Evolutionary conservation across 2,329 filamentous ascomycete genomes (phyloP), one percentile per base, ranked within the genome.

Genomic region (Blastomyces silverae): DNA sequence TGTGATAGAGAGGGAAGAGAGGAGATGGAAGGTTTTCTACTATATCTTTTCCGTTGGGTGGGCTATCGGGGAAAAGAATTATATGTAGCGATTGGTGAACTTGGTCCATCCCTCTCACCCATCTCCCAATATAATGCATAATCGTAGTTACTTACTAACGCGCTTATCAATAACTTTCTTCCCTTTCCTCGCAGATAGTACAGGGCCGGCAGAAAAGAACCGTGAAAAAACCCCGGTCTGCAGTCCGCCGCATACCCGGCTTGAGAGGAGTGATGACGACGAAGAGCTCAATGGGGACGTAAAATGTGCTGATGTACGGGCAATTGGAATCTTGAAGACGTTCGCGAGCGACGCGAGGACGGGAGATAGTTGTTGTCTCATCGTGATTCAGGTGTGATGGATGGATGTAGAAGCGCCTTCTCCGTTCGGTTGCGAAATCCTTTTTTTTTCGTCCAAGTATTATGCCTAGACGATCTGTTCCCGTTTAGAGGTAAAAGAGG

Each of bases 331-430:
- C 59, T 73, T 75, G 71, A 81, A 80, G 50, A 76, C 78, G 59
- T 75, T 78, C 67, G 79, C 78, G 64, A 82, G 73, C 3, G 77
- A 79, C 66, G 76, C 73, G 68, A 80, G 77, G 5, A 77, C 6
- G 77, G 77, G 56, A 17, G 68, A 69, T 74, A 79, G 68, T 74
- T 71, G 65, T 63, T 66, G 67, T 52, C 61, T 66, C 67, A 69
- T 69, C 6, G 39, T 34, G 22, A 11, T 60, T 48, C 39, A 11
- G 25, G 13, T 60, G 28, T 60, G 37, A 39, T 46, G 37, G 37
- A 39, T 46, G 37, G n/a, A n/a, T 37, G 34, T 15, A 20, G n/a
- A 34, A 59, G 10, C 8, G 42, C 4, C 34, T 50, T 31, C 2
- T 31, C 22, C 5, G 22, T 31, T 55, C n/a, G 20, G 55, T n/a